These are phyloP conservation scores for Mrakia hoshinonis DNA, from an alignment of 768 basidiomycete species.

Conservation along the genomic window DNA sequence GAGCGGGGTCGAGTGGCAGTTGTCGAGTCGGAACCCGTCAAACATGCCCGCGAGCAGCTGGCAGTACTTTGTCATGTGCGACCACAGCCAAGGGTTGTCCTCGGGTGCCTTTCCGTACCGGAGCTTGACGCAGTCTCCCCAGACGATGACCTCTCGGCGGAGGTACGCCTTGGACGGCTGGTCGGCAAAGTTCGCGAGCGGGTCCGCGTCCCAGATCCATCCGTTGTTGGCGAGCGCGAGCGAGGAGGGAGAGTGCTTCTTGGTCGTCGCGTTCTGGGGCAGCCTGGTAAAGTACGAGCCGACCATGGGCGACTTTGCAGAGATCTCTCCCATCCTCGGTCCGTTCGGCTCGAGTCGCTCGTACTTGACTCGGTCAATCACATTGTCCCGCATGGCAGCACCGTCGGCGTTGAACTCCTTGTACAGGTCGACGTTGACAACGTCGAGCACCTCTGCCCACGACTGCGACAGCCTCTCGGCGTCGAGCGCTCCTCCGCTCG, in stretches of 20 bases:
- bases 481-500: slow-evolving; percentile 44
- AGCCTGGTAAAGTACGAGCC: slow-evolving; percentile 90
- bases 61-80: slow-evolving; percentile 79
- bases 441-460: slow-evolving; percentile 72
- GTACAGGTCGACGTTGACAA: slow-evolving; percentile 81
- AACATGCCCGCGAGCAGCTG: slow-evolving; percentile 69
- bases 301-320: slow-evolving; percentile 65
- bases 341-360: slow-evolving; percentile 72
- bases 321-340: slow-evolving; percentile 73
- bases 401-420: slow-evolving; percentile 76
- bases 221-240: slow-evolving; percentile 94
- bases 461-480: slow-evolving; percentile 54
- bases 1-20: slow-evolving; percentile 94
- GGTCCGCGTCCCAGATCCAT: slow-evolving; percentile 97
- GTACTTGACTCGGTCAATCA: slow-evolving; percentile 69
- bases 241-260: slow-evolving; percentile 46
- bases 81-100: slow-evolving; percentile 91
- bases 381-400: slow-evolving; percentile 60
- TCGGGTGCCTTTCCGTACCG: slow-evolving; percentile 74
- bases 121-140: slow-evolving; percentile 97
- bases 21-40: slow-evolving; percentile 95
- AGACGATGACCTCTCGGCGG: slow-evolving; percentile 90
- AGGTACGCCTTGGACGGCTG: slow-evolving; percentile 88
- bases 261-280: slow-evolving; percentile 43
- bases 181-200: slow-evolving; percentile 85